Evolutionary conservation across 805 yeast genomes (phyloP).

Genomic region (Diddensiella transvaalensis): DNA sequence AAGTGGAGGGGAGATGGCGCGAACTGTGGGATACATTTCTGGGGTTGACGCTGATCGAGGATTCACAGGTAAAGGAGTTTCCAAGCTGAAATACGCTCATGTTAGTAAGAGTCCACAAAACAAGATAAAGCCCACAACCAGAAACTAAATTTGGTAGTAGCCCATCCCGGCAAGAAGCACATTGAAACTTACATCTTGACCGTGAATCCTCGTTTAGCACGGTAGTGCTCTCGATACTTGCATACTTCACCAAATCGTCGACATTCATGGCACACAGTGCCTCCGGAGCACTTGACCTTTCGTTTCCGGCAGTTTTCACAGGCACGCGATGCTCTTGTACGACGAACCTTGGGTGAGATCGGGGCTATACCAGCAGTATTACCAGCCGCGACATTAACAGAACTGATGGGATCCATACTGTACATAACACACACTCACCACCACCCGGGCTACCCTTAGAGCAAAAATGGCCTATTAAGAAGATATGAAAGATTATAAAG

Average conservation of each 20-base stretch:
- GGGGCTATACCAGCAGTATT: too few relatives aligned
- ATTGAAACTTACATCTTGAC: conserved; percentile 14
- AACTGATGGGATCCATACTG: neutral
- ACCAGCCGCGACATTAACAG: neutral
- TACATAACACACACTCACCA: too few relatives aligned
- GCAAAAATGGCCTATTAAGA: too few relatives aligned
- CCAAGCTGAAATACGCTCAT: neutral
- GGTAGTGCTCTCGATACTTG: conserved; percentile 19
- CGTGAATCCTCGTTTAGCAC: conserved; percentile 18
- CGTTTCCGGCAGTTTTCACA: conserved; percentile 19
- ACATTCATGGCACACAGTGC: conserved; percentile 16
- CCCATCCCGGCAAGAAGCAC: too few relatives aligned
- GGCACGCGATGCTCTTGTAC: conserved; percentile 18
- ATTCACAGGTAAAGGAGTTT: neutral
- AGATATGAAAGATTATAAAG: too few relatives aligned
- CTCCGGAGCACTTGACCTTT: conserved; percentile 22
- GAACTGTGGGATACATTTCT: neutral
- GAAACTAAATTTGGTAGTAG: too few relatives aligned
- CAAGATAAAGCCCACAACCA: too few relatives aligned
- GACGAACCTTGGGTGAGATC: neutral
- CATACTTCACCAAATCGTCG: conserved; percentile 16
- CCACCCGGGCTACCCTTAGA: too few relatives aligned
- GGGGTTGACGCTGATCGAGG: neutral
- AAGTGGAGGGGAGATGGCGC: neutral
- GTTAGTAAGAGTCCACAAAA: too few relatives aligned